Percentiles rank a stretch among this genome's conserved stretches.
These are phyloP conservation scores for Suillus decipiens DNA, from an alignment of 768 basidiomycete species.

Conservation along the genomic window DNA sequence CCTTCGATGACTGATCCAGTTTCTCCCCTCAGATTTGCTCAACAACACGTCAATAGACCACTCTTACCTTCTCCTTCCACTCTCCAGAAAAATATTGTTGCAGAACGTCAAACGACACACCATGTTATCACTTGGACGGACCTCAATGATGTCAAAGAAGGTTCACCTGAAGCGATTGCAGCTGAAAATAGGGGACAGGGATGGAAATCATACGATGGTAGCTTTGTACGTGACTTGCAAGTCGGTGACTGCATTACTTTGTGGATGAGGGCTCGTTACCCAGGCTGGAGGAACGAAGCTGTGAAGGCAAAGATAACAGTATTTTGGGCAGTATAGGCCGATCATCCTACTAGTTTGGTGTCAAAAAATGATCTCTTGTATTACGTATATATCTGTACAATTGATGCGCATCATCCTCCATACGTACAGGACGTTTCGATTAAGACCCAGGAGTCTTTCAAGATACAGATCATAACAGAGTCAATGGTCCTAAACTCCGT, in stretches of 20 bases:
- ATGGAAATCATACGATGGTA: conserved; percentile 13
- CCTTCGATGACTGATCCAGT: neutral
- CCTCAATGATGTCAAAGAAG: conserved; percentile 6
- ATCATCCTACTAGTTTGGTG: neutral
- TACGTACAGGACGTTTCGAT: neutral
- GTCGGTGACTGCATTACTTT: conserved; percentile 13
- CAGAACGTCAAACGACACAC: neutral
- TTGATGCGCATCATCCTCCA: neutral
- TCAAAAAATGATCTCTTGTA: neutral
- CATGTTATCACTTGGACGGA: conserved; percentile 10
- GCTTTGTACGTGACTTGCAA: conserved; percentile 6
- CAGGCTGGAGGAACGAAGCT: neutral
- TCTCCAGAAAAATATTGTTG: conserved; percentile 10
- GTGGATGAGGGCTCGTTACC: conserved; percentile 14
- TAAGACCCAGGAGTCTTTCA: neutral
- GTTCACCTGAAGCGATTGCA: conserved; percentile 5
- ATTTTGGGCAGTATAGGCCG: conserved; percentile 2
- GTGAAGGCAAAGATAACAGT: neutral
- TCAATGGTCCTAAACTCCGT: neutral
- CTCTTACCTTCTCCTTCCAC: neutral
- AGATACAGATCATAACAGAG: neutral
- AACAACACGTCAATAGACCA: neutral
- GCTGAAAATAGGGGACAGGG: conserved; percentile 6
- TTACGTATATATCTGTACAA: neutral
- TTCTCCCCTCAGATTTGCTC: neutral